Evolutionary conservation across 1,284 basidiomycete species (phyloP).

Genomic region (Trametes sp.): DNA sequence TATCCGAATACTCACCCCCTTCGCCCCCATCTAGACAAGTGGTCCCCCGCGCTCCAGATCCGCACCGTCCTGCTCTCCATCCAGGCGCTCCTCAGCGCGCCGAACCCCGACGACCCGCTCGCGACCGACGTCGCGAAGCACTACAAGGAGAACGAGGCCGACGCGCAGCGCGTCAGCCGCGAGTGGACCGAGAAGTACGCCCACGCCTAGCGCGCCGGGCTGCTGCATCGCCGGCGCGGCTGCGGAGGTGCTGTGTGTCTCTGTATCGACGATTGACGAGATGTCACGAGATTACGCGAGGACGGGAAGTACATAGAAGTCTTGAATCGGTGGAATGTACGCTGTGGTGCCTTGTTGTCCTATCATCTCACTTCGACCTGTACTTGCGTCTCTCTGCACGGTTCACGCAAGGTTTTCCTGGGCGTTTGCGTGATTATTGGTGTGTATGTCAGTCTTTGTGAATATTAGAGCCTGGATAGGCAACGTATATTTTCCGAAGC

Average conservation of each 20-base stretch:
- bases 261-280: background rate
- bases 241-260: background rate
- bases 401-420: too few relatives aligned
- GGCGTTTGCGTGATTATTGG: too few relatives aligned
- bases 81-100: slow-evolving; percentile 94
- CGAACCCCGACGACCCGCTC: slow-evolving; percentile 99
- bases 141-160: slow-evolving; percentile 97
- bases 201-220: slow-evolving; percentile 15
- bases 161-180: slow-evolving; percentile 87
- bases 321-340: slow-evolving; percentile 19
- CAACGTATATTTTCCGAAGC: too few relatives aligned
- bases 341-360: slow-evolving; percentile 14
- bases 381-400: too few relatives aligned
- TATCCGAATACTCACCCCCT: too few relatives aligned
- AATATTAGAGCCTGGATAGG: too few relatives aligned
- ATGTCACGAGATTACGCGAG: slow-evolving; percentile 1
- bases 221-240: background rate
- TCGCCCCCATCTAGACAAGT: too few relatives aligned
- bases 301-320: slow-evolving; percentile 10
- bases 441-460: too few relatives aligned
- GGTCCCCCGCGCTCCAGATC: slow-evolving; percentile 98
- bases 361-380: background rate
- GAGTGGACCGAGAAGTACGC: slow-evolving; percentile 95
- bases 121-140: slow-evolving; percentile 98
- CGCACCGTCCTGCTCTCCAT: slow-evolving; percentile 96